These are phyloP conservation scores for Carex sylvatica DNA, from an alignment of 202 grass and related monocot genomes.

Conservation along the genomic window DNA sequence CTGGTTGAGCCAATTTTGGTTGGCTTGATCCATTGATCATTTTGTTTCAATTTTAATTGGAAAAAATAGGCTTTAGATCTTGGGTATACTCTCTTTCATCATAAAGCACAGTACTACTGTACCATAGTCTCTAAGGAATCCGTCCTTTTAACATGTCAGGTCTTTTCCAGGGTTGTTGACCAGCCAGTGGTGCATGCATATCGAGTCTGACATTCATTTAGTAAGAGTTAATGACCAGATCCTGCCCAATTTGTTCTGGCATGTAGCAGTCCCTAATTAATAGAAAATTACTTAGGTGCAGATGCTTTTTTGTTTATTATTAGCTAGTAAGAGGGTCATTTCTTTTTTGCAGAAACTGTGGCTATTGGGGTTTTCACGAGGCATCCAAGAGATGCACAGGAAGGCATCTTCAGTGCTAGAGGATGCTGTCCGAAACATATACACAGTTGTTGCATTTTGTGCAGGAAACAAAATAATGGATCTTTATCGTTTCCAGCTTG, in stretches of 20 bases:
- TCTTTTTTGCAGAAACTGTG: conserved; percentile 84
- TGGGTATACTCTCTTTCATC: neutral
- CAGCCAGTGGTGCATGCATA: neutral
- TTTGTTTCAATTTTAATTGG: neutral
- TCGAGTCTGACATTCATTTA: neutral
- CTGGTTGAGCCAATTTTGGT: neutral
- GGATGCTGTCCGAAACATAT: conserved; percentile 96
- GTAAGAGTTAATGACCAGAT: neutral
- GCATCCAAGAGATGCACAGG: conserved; percentile 95
- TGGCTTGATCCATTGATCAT: neutral
- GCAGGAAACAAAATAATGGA: conserved; percentile 98
- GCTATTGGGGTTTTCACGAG: conserved; percentile 91
- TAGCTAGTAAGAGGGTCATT: neutral
- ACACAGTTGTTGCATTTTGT: conserved; percentile 96
- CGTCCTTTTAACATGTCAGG: neutral
- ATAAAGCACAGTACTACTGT: neutral
- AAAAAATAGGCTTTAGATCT: neutral
- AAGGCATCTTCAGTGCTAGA: conserved; percentile 95
- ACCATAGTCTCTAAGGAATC: neutral
- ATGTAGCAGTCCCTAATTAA: neutral
- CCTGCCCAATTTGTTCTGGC: neutral
- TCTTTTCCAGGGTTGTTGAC: neutral
- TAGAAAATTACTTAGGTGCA: neutral
- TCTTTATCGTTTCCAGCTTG: conserved; percentile 83
- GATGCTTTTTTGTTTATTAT: neutral